Evolutionary conservation across 78 protist genomes (phyloP).

Genomic region (Cavenderia fasciculata): DNA sequence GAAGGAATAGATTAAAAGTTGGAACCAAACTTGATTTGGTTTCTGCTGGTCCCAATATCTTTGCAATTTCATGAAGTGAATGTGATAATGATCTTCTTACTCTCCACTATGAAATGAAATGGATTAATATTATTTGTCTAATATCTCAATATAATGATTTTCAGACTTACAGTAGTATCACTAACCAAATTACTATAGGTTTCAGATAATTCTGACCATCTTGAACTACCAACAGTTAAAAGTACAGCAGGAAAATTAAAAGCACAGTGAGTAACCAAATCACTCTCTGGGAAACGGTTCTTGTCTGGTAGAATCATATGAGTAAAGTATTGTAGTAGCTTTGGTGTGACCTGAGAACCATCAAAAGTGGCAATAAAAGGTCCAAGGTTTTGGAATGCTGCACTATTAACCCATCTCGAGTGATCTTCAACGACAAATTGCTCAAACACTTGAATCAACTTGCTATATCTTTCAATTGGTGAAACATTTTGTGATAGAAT

Average conservation of each 20-base stretch:
- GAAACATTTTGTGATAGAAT: slow-evolving; percentile 33
- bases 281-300: slow-evolving; percentile 65
- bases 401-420: slow-evolving; percentile 81
- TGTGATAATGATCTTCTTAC: slow-evolving; percentile 83
- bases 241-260: slow-evolving; percentile 83
- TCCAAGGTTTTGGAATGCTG: slow-evolving; percentile 79
- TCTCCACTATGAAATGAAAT: slow-evolving; percentile 41
- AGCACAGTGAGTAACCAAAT: slow-evolving; percentile 74
- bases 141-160: not conserved
- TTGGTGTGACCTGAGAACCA: slow-evolving; percentile 52
- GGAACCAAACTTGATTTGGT: slow-evolving; percentile 43
- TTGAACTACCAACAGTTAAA: slow-evolving; percentile 63
- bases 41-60: slow-evolving; percentile 72
- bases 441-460: slow-evolving; percentile 60
- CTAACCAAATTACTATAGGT: slow-evolving; percentile 55
- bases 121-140: not conserved
- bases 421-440: slow-evolving; percentile 68
- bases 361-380: slow-evolving; percentile 82
- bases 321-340: slow-evolving; percentile 24
- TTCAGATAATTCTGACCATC: slow-evolving; percentile 77
- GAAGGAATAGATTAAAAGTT: slow-evolving; percentile 65
- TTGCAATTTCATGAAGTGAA: slow-evolving; percentile 82
- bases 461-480: slow-evolving; percentile 47
- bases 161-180: slow-evolving; percentile 40
- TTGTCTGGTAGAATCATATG: slow-evolving; percentile 35